These are phyloP conservation scores for Fusarium sp. DNA, from an alignment of 2,329 filamentous ascomycete genomes.

Conservation along the genomic window DNA sequence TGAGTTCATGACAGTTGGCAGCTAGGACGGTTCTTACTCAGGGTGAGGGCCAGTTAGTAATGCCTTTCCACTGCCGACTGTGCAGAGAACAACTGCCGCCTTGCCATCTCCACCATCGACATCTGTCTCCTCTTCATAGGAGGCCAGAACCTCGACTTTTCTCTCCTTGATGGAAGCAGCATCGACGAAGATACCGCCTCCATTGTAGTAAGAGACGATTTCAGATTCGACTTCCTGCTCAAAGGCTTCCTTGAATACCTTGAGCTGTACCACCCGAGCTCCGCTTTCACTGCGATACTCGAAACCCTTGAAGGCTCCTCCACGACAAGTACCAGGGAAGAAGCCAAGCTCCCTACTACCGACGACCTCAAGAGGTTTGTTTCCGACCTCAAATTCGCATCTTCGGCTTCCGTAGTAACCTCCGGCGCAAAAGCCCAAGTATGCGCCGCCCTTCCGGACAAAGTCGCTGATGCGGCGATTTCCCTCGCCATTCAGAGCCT, in stretches of 20 bases:
- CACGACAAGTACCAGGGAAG: constrained; percentile 87
- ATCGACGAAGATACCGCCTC: constrained; percentile 92
- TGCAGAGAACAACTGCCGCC: constrained; percentile 86
- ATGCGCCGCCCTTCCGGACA: constrained; percentile 85
- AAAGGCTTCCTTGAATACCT: constrained; percentile 71
- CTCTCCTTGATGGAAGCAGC: constrained; percentile 68
- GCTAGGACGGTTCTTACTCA: constrained; percentile 66
- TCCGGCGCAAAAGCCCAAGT: constrained; percentile 92
- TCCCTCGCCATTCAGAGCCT: constrained; percentile 85
- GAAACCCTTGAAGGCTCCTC: constrained; percentile 89
- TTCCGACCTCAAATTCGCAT: constrained; percentile 93
- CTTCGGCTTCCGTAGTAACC: constrained; percentile 86
- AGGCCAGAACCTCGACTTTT: constrained; percentile 84
- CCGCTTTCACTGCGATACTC: constrained; percentile 89
- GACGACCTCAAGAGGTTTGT: constrained; percentile 81
- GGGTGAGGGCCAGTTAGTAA: constrained; percentile 91
- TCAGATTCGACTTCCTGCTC: constrained; percentile 64
- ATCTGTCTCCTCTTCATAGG: constrained; percentile 77
- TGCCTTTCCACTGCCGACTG: constrained; percentile 81
- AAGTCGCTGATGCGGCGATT: constrained; percentile 88
- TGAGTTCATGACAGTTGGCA: not conserved
- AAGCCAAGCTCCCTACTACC: constrained; percentile 88
- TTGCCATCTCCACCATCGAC: constrained; percentile 79
- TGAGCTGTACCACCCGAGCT: constrained; percentile 76
- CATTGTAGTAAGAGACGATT: constrained; percentile 90